Evolutionary conservation across 352 stramenopile genomes (phyloP), one percentile per base, ranked within the genome.

Genomic region (Phytophthora sansomeana): DNA sequence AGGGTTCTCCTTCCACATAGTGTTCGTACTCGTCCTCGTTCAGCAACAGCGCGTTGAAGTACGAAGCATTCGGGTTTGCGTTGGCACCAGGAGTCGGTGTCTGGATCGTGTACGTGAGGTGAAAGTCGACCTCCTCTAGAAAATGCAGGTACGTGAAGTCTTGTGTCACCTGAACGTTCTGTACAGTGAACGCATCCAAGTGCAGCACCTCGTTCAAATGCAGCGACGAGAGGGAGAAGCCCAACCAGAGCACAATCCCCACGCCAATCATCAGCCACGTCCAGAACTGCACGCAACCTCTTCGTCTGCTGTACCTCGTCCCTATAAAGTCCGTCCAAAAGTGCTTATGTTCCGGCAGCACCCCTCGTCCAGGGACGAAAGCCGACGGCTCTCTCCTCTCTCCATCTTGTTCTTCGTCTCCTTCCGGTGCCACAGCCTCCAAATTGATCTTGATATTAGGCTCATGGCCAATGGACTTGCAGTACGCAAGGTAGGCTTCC

Each of bases 401-500:
- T 65, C 44, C 58, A 38, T 67, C 54, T n/a, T 70, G 50, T 13
- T 71, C 63, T 1, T 56, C 61, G 3, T 72, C 36, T 77, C 86
- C 78, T 80, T 98, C 64, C 61, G 81, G 9, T 41, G 10, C 26
- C 86, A 78, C 75, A 74, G 88, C 63, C 14, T 58, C 42, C 4
- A 16, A 14, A 30, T 78, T 87, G 17, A 97, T 93, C 1, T 93
- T 30, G 69, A 99, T 89, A 47, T 80, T 74, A 3, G 79, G 78
- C 46, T 81, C 70, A 28, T 89, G 75, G 10, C 81, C 86, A 68
- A 97, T 89, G 54, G 95, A 88, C 47, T 83, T 92, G 49, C 98
- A 78, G 75, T 98, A 98, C 14, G 96, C 82, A 4, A 98, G 67
- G 68, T 97, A 97, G 35, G 96, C 95, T 70, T 99, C 93, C 32